phyloP scores from a whole-genome alignment of 2,329 filamentous ascomycete genomes.

The Ascochyta rabiei region DNA sequence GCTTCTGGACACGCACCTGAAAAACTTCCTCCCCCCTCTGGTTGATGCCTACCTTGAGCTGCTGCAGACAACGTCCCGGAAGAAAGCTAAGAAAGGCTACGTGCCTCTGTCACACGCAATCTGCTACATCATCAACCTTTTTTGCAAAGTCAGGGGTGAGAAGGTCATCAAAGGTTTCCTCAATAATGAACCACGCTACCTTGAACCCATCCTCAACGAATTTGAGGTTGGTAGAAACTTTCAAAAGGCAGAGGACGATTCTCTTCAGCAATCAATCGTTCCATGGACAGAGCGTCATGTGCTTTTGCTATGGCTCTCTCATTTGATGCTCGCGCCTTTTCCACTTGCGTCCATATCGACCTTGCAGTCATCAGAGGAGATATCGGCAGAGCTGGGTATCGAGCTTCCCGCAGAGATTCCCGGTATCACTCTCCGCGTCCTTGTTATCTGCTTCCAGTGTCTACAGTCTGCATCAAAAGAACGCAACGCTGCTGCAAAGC shows the following conservation, averaged over 20 bases:
- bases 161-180: constrained; percentile 92
- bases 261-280: constrained; percentile 24
- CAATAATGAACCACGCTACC: constrained; percentile 83
- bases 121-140: constrained; percentile 80
- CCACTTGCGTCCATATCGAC: constrained; percentile 84
- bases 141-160: constrained; percentile 93
- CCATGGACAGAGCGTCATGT: constrained; percentile 89
- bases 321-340: constrained; percentile 73
- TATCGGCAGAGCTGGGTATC: constrained; percentile 51
- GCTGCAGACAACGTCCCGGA: constrained; percentile 51
- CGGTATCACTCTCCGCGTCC: constrained; percentile 70
- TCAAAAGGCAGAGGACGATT: constrained; percentile 17
- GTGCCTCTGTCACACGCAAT: constrained; percentile 61
- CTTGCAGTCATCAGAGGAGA: constrained; percentile 36
- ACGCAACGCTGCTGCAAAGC: constrained; percentile 80
- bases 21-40: constrained; percentile 74
- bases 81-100: constrained; percentile 28
- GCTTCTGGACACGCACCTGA: constrained; percentile 83
- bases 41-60: constrained; percentile 77
- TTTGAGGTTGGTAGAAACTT: constrained; percentile 65
- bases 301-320: constrained; percentile 76
- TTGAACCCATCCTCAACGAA: constrained; percentile 78
- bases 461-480: constrained; percentile 82
- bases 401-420: constrained; percentile 67
- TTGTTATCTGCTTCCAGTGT: constrained; percentile 74